phyloP scores from a whole-genome alignment of 495 filamentous ascomycete genomes.

The Halenospora varia region DNA sequence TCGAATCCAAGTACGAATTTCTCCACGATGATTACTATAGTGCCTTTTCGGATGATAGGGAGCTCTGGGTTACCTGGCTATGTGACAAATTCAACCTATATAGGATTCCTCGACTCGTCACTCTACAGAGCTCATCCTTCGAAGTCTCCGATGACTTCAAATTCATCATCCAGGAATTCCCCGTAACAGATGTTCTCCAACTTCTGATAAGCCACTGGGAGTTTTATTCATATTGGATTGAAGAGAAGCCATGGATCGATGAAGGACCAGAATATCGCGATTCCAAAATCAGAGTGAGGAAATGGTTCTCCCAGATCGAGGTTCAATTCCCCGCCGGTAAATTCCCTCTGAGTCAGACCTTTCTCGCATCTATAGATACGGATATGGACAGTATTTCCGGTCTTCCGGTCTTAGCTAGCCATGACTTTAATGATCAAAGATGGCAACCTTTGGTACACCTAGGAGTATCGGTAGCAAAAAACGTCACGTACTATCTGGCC shows the following conservation, averaged over 20 bases:
- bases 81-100: not conserved
- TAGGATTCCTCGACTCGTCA: not conserved
- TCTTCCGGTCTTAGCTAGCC: not conserved
- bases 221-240: not conserved
- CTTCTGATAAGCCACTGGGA: not conserved
- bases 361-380: not conserved
- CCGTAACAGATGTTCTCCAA: not conserved
- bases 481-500: not conserved
- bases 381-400: not conserved
- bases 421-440: not conserved
- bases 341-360: not conserved
- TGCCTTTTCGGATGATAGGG: not conserved
- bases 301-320: not conserved
- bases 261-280: not conserved
- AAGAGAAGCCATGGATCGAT: not conserved
- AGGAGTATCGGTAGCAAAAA: not conserved
- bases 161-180: not conserved
- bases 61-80: not conserved
- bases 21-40: not conserved
- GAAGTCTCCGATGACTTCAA: not conserved
- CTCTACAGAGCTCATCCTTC: not conserved
- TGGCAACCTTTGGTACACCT: not conserved
- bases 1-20: not conserved
- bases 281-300: not conserved
- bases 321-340: not conserved